Percentiles rank a stretch among this genome's conserved stretches.
phyloP scores from a whole-genome alignment of 2,329 filamentous ascomycete genomes.

The Emmonsia crescens region DNA sequence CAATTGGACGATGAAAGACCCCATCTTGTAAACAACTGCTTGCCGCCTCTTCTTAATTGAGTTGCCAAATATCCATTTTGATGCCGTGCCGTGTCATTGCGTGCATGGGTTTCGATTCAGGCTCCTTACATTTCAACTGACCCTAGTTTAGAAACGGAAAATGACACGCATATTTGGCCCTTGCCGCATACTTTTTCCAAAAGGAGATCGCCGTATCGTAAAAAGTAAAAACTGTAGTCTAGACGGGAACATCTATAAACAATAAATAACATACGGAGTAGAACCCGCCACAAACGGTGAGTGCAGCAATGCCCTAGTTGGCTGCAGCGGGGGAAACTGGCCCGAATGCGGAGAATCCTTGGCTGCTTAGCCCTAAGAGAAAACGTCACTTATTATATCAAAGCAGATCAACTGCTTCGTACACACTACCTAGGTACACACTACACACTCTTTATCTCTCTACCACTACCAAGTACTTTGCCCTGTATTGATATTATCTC shows the following conservation, averaged over 20 bases:
- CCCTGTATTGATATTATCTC: neutral
- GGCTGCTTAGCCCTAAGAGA: neutral
- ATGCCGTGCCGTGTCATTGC: neutral
- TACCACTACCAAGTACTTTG: neutral
- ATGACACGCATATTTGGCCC: neutral
- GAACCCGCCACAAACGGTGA: neutral
- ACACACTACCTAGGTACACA: too few relatives aligned
- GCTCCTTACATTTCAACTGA: neutral
- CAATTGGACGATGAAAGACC: too few relatives aligned
- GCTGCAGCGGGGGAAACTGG: neutral
- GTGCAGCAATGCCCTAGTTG: neutral
- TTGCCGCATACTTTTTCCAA: neutral
- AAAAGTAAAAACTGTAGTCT: neutral
- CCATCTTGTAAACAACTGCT: too few relatives aligned
- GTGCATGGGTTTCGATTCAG: too few relatives aligned
- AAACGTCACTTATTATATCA: neutral
- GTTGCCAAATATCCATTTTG: neutral
- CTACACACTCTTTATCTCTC: neutral
- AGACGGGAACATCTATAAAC: neutral
- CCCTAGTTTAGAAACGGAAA: neutral
- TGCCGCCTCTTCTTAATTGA: too few relatives aligned
- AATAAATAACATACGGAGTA: neutral
- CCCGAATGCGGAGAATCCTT: slow-evolving; percentile 5
- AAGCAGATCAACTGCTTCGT: neutral
- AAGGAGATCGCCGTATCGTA: neutral